Evolutionary conservation across 2,329 filamentous ascomycete species (phyloP), one percentile per base, ranked within the genome.

Genomic region (Anthostomella pinea): DNA sequence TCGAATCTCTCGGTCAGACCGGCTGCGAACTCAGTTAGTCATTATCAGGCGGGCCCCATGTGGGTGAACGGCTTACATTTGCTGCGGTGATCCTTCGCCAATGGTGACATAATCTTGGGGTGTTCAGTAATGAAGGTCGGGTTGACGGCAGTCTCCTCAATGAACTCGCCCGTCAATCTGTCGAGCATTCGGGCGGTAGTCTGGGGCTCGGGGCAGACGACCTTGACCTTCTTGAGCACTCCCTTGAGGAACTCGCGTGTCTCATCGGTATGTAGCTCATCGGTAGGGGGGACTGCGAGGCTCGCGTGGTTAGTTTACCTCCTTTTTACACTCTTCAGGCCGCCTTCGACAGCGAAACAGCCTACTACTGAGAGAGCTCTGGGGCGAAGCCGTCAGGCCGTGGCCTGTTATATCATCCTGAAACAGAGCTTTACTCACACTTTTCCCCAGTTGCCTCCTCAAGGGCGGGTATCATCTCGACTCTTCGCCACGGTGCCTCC

Each of bases 121-220:
- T 95, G 87, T n/a, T 85, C 86, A 6, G 75, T 83, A 63, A 94
- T 93, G 69, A 93, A 93, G 27, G 87, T 95, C 2, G 93, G 91
- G 75, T 91, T 95, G 63, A 95, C 75, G 27, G 39, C 45, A 16
- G 22, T 30, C 4, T 90, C 85, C 68, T 97, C 93, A 53, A 97
- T 91, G 67, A 89, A 96, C 63, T 97, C 90, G 47, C 89, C 89
- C 20, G 88, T 83, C 21, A 98, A 77, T 67, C 90, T 94, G 69
- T 98, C 93, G 36, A 98, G 83, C 85, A 98, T 96, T 53, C 93
- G 83, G 6, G 91, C 83, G 60, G 95, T 96, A 52, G 93, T 98
- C 52, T 90, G 74, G 1, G 93, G 94, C 18, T 90, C 85, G 27
- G 86, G 76, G 73, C 91, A 97, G 30, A 95, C 87, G 23, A 98